Evolutionary conservation across 2,329 filamentous ascomycete species (phyloP), one percentile per base, ranked within the genome.

Genomic region (Acrodontium crateriforme): DNA sequence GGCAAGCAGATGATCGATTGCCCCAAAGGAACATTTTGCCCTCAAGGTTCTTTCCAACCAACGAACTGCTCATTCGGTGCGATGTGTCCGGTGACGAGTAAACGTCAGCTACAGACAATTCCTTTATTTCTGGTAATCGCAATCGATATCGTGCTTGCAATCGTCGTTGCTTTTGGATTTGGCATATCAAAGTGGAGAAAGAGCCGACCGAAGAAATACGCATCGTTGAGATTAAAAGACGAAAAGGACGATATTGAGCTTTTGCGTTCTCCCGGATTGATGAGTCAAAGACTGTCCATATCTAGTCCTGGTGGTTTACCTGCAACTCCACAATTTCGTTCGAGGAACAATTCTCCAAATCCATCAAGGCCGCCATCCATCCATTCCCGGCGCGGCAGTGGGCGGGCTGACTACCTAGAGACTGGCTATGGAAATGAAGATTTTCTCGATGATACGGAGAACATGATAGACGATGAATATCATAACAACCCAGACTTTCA

Each of bases 11-110:
- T 52, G 23, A 37, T 60, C 3, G 27, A 34, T 7, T 71, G 67
- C 28, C 64, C 63, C 0, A 34, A 49, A 6, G 65, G 65, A 14
- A 53, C 53, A 3, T 71, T 64, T 36, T 71, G 67, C 34, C 65
- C 64, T 16, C 55, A 57, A 1, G 67, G 67, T 5, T 58, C 62
- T 4, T 42, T 56, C 1, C 47, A 54, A 5, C 63, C 67, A 2
- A 62, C 58, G 3, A 59, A 60, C 8, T 71, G 67, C 34, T 45
- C 46, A 10, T 27, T 50, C 3, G 62, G 60, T 1, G 65, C 64
- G 17, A 36, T 44, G 3, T 71, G 67, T 31, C 61, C 59, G 0
- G 54, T 52, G 25, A 58, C 56, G 2, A 58, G 63, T 3, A 39
- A 42, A 2, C 55, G 45, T 24, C 53, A 69, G 30, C 47, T 57